phyloP scores from a whole-genome alignment of 2,329 filamentous ascomycete genomes.

The Alternaria ethzedia region DNA sequence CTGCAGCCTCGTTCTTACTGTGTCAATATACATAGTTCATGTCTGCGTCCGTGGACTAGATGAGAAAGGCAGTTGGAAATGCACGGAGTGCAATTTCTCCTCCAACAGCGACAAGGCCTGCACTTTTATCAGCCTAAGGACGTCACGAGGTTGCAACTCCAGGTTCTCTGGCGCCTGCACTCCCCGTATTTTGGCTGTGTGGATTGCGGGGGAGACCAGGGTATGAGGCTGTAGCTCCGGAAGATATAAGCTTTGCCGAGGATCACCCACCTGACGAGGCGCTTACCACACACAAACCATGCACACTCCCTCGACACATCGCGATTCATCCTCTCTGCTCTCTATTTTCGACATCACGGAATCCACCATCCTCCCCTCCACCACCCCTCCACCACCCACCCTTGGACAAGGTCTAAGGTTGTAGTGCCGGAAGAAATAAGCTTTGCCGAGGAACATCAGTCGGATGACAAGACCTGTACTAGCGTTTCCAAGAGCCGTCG shows the following conservation, averaged over 20 bases:
- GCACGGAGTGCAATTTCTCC: neutral
- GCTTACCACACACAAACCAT: neutral
- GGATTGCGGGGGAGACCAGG: constrained; percentile 7
- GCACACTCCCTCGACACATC: neutral
- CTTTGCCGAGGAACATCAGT: constrained; percentile 8
- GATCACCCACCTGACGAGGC: neutral
- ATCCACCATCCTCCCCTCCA: neutral
- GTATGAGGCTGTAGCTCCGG: neutral
- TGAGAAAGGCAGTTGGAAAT: neutral
- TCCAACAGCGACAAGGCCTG: constrained; percentile 2
- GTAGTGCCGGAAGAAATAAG: constrained; percentile 13
- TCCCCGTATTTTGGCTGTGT: neutral
- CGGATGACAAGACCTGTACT: neutral
- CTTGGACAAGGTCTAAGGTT: neutral
- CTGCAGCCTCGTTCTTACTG: neutral
- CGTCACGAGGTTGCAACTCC: neutral
- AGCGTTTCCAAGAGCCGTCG: neutral
- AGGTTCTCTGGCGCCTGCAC: neutral
- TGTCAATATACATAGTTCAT: neutral
- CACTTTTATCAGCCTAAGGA: neutral
- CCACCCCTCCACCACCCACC: neutral
- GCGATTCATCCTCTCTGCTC: neutral
- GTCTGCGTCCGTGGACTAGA: neutral
- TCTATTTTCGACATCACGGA: fast-evolving
- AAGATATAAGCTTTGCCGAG: constrained; percentile 16